Conservation (phyloP, 208 protist genomes). For the Porcisia hertigi region DNA sequence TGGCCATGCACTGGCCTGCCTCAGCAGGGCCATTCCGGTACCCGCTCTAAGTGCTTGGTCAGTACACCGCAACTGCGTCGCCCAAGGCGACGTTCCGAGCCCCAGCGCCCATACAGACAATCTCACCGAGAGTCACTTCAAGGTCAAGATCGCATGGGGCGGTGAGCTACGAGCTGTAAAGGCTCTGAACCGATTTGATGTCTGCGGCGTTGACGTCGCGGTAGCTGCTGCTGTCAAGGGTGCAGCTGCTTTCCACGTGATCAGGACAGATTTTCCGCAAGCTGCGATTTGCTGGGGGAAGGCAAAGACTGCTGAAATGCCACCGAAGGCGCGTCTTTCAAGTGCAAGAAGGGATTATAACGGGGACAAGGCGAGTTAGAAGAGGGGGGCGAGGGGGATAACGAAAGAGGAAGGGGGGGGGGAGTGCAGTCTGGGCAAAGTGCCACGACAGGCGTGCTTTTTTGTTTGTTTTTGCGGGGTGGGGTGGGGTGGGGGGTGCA, state of each 20-base stretch:
- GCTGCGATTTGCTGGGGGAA: too few relatives aligned
- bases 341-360: too few relatives aligned
- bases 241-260: slow-evolving; percentile 16
- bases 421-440: not conserved
- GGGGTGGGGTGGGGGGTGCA: not conserved
- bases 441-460: too few relatives aligned
- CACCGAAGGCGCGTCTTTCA: slow-evolving; percentile 25
- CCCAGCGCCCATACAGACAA: slow-evolving; percentile 20
- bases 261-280: not conserved
- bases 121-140: slow-evolving; percentile 25
- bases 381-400: not conserved
- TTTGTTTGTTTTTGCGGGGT: too few relatives aligned
- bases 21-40: slow-evolving; percentile 31
- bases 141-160: slow-evolving; percentile 36
- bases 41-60: slow-evolving; percentile 38
- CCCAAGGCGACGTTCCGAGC: slow-evolving; percentile 30
- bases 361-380: not conserved
- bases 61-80: slow-evolving; percentile 31
- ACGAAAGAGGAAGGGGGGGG: not conserved
- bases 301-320: slow-evolving; percentile 17
- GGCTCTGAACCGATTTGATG: slow-evolving; percentile 35
- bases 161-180: slow-evolving; percentile 28
- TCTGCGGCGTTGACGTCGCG: slow-evolving; percentile 45
- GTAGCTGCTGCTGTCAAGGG: slow-evolving; percentile 36
- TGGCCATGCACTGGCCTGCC: slow-evolving; percentile 22